A percentile compares a stretch with the other conserved stretches of the same genome.
These are phyloP conservation scores for Endocladia muricata DNA, from an alignment of 31 red algal genomes.

Conservation along the genomic window DNA sequence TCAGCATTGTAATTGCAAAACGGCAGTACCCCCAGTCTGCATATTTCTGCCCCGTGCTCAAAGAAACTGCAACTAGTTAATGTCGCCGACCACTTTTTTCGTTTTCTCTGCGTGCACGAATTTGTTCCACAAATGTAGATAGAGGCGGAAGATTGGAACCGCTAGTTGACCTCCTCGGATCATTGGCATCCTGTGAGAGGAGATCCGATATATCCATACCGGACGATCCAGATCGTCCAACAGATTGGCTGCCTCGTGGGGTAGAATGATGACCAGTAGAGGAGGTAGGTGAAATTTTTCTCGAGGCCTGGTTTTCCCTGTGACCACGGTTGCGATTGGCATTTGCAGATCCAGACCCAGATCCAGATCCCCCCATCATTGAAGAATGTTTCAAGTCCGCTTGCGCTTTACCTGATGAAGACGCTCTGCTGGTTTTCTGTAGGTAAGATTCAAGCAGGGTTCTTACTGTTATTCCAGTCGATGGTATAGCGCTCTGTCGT, in stretches of 20 bases:
- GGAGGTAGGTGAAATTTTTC: background rate
- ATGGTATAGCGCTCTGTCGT: constrained; percentile 3
- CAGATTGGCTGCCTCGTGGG: no score
- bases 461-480: background rate
- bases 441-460: background rate
- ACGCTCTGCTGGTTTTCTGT: no score
- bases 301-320: no score
- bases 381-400: background rate
- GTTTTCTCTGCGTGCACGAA: no score
- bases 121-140: no score
- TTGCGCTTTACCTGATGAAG: background rate
- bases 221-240: no score
- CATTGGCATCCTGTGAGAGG: no score
- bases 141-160: no score
- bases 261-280: background rate
- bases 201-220: no score
- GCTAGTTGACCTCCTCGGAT: no score
- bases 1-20: background rate
- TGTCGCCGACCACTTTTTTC: no score
- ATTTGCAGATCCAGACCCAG: background rate
- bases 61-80: background rate
- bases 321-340: background rate
- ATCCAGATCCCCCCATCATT: background rate
- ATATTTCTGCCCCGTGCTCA: no score
- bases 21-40: background rate